Conservation (phyloP, 345 rosid genomes). For the Angophora floribunda region DNA sequence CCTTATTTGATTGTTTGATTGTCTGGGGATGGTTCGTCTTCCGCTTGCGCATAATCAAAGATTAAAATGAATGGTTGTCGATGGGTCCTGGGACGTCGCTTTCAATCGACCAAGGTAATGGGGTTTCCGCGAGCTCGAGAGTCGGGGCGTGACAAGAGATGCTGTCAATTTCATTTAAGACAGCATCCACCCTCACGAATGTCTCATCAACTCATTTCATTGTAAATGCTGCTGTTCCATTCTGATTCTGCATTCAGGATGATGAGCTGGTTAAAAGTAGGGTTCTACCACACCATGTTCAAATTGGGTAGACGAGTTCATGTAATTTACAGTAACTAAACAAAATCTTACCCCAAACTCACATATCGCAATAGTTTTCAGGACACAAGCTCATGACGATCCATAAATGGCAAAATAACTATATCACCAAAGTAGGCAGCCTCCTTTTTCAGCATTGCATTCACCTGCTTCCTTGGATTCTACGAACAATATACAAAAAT, state of each 20-base stretch:
- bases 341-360: slow-evolving; percentile 72
- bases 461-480: slow-evolving; percentile 92
- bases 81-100: too few relatives aligned
- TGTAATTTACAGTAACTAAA: background rate
- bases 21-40: too few relatives aligned
- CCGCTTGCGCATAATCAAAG: too few relatives aligned
- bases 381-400: slow-evolving; percentile 92
- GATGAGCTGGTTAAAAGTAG: background rate
- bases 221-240: slow-evolving; percentile 69
- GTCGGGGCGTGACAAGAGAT: too few relatives aligned
- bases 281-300: background rate
- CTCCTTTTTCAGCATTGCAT: slow-evolving; percentile 83
- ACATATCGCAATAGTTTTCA: slow-evolving; percentile 89
- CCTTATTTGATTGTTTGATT: too few relatives aligned
- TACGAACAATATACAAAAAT: slow-evolving; percentile 10
- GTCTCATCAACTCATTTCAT: slow-evolving; percentile 99
- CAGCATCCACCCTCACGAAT: slow-evolving; percentile 70
- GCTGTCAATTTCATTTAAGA: slow-evolving; percentile 70
- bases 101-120: too few relatives aligned
- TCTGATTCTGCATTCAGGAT: slow-evolving; percentile 49
- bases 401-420: slow-evolving; percentile 92
- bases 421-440: slow-evolving; percentile 90
- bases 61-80: too few relatives aligned
- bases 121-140: too few relatives aligned
- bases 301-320: background rate